Evolutionary conservation across 352 stramenopile genomes (phyloP), one percentile per base, ranked within the genome.

Genomic region (Phytophthora chlamydospora): DNA sequence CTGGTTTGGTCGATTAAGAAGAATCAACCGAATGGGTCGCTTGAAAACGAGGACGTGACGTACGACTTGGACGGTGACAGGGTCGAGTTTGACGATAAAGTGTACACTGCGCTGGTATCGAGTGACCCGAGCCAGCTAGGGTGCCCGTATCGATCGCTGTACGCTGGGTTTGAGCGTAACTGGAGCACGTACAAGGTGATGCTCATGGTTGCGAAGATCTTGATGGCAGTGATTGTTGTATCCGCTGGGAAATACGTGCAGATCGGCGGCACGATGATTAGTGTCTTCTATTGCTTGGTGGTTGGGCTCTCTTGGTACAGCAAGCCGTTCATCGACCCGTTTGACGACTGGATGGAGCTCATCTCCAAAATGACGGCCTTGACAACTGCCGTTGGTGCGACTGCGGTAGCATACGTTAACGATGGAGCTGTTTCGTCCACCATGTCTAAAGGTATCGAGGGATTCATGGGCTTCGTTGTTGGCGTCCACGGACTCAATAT

Each of bases 101-200:
- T 80, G 27, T 85, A 81, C 62, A 36, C 68, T 1, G 63, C 58
- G 2, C 55, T 78, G 0, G 60, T 85, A 3, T 47, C 58, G 0
- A 72, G 58, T 7, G 66, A 83, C 13, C 68, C 76, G 2, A 72
- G 50, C 8, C 76, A 85, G 27, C 38, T 77, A 4, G 47, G 57
- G 1, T 81, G 68, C 35, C 76, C 76, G 1, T 85, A 81, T 42
- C 62, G 67, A 6, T 81, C 75, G 42, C 65, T 85, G n/a, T 85
- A 85, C 57, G 61, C 51, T 9, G 73, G 76, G 5, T 83, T 81
- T 29, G 76, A 85, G 49, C 63, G 57, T 39, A 62, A 61, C 21
- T 83, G 73, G 76, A 69, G 60, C 21, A 64, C 68, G 35, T 85
- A 83, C 58, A 80, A 81, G 40, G 68, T 83, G 0, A 61, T 77